Percentiles rank a stretch among this genome's conserved stretches.
These are phyloP conservation scores for Eimeria necatrix DNA, from an alignment of 169 alveolate genomes.

Conservation along the genomic window DNA sequence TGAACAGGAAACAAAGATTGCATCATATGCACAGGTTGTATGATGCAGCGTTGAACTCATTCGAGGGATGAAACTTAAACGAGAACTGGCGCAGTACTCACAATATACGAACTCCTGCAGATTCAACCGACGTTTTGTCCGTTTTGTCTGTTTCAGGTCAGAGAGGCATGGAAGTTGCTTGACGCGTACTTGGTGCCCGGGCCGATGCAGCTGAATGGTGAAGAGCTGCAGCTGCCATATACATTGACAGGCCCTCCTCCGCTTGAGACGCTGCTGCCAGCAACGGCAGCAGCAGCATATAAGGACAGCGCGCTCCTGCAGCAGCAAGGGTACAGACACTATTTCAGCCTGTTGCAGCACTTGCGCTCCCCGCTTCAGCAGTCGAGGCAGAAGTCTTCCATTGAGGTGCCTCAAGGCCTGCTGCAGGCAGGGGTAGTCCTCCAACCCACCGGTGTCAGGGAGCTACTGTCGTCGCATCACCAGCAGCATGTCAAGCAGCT, in stretches of 20 bases:
- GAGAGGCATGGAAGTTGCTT: slow-evolving; percentile 95
- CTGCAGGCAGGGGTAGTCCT: not conserved
- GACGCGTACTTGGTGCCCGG: slow-evolving; percentile 97
- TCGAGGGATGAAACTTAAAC: too few relatives aligned
- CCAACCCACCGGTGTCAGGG: not conserved
- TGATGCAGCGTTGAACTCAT: too few relatives aligned
- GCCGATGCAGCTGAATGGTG: slow-evolving; percentile 93
- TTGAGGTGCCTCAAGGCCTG: not conserved
- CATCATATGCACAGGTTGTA: too few relatives aligned
- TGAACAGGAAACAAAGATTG: too few relatives aligned
- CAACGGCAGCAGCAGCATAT: slow-evolving; percentile 31
- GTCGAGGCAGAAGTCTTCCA: not conserved
- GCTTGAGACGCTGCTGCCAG: not conserved
- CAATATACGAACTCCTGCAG: too few relatives aligned
- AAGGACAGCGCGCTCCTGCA: not conserved
- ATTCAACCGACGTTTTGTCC: not conserved
- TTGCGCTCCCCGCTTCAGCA: not conserved
- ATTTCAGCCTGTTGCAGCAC: not conserved
- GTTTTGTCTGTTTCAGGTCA: slow-evolving; percentile 83
- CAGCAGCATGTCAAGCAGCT: slow-evolving; percentile 43
- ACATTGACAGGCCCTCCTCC: slow-evolving; percentile 62
- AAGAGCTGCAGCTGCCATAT: not conserved
- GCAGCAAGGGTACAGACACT: not conserved
- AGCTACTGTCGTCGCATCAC: not conserved
- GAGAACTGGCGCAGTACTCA: too few relatives aligned